These are phyloP conservation scores for Syzygium grande DNA, from an alignment of 345 rosid species.

Conservation along the genomic window DNA sequence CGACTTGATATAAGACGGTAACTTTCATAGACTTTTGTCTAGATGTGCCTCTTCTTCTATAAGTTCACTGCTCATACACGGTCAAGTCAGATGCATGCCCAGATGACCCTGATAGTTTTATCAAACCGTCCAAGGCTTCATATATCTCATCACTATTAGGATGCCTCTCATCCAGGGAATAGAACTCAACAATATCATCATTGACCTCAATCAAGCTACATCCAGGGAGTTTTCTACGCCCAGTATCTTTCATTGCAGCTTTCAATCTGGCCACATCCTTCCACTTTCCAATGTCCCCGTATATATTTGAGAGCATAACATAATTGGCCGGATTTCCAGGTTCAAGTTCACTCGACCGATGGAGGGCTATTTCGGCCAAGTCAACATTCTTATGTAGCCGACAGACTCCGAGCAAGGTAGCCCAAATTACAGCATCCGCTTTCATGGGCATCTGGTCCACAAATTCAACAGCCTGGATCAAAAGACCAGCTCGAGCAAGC, in stretches of 20 bases:
- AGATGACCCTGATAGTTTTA: slow-evolving; percentile 22
- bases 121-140: slow-evolving; percentile 38
- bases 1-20: neutral
- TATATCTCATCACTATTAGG: slow-evolving; percentile 41
- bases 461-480: slow-evolving; percentile 64
- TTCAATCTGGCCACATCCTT: slow-evolving; percentile 66
- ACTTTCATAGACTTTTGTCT: neutral
- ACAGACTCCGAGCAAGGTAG: slow-evolving; percentile 70
- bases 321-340: slow-evolving; percentile 75
- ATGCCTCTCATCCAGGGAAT: slow-evolving; percentile 67
- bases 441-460: slow-evolving; percentile 51
- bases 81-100: slow-evolving; percentile 15
- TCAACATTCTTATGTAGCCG: slow-evolving; percentile 63
- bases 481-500: slow-evolving; percentile 67
- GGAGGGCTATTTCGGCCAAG: slow-evolving; percentile 57
- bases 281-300: slow-evolving; percentile 67
- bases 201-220: slow-evolving; percentile 68
- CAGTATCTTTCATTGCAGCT: slow-evolving; percentile 77
- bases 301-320: slow-evolving; percentile 74
- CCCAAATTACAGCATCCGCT: slow-evolving; percentile 87
- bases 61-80: slow-evolving; percentile 5
- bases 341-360: slow-evolving; percentile 48
- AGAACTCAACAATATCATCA: slow-evolving; percentile 56
- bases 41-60: neutral
- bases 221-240: slow-evolving; percentile 70